Evolutionary conservation across 2,329 filamentous ascomycete species (phyloP).

Genomic region (Neofusicoccum sp.): DNA sequence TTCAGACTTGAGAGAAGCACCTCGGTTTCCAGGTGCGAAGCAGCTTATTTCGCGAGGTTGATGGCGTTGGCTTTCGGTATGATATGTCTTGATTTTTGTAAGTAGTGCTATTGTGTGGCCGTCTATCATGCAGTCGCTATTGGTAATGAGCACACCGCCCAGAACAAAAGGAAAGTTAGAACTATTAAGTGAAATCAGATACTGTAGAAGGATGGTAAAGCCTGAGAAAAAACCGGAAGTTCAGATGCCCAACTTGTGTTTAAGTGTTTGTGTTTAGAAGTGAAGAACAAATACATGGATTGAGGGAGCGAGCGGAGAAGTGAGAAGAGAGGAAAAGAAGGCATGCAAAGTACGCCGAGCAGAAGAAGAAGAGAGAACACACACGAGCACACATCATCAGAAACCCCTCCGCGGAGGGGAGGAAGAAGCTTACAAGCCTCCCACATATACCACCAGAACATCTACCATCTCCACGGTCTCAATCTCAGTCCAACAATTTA

Average conservation of each 20-base stretch:
- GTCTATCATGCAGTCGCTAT: slow-evolving; percentile 19
- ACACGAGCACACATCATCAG: background rate
- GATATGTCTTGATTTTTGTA: background rate
- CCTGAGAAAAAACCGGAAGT: background rate
- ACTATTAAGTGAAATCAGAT: background rate
- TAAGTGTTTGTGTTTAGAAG: background rate
- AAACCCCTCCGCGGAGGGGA: background rate
- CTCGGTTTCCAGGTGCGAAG: too few species aligned
- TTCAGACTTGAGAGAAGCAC: too few species aligned
- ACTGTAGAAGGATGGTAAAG: background rate
- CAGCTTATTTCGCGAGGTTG: too few species aligned
- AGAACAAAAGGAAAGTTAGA: background rate
- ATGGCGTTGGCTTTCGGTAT: background rate
- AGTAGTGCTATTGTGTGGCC: slow-evolving; percentile 3
- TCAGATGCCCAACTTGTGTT: background rate
- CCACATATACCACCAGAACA: too few species aligned
- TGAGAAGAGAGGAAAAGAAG: background rate
- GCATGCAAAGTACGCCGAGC: background rate
- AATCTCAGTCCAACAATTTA: background rate
- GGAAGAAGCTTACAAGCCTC: too few species aligned
- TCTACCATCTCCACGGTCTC: background rate
- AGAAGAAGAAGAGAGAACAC: background rate
- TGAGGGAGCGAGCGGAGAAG: background rate
- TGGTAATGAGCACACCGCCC: slow-evolving; percentile 7
- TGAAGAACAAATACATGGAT: background rate